Percentiles rank a stretch among this genome's conserved stretches.
These are phyloP conservation scores for Diaporthe sp. DNA, from an alignment of 2,329 filamentous ascomycete genomes.

Conservation along the genomic window DNA sequence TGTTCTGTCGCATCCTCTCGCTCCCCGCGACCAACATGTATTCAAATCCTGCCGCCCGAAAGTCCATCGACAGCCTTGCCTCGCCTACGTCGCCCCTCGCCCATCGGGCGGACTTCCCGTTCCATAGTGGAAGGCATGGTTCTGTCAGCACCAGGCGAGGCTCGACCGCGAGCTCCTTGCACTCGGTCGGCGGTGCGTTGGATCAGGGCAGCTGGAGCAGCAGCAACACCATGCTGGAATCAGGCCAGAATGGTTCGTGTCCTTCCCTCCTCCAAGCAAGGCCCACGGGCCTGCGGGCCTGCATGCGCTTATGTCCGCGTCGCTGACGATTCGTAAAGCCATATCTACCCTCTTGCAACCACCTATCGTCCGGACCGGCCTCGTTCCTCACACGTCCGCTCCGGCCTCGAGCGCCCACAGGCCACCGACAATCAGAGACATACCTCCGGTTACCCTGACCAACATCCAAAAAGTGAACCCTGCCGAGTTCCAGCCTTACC, in stretches of 20 bases:
- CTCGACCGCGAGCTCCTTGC: constrained; percentile 88
- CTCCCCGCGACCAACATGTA: constrained; percentile 62
- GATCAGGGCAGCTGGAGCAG: constrained; percentile 70
- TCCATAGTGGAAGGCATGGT: constrained; percentile 54
- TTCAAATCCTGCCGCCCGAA: constrained; percentile 66
- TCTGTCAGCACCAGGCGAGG: constrained; percentile 65
- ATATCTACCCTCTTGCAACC: constrained; percentile 95
- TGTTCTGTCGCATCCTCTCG: constrained; percentile 13
- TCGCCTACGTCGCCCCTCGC: constrained; percentile 60
- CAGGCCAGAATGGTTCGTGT: constrained; percentile 81
- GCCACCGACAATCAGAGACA: constrained; percentile 86
- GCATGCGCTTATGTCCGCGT: neutral
- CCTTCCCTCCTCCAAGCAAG: neutral
- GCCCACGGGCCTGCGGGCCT: neutral
- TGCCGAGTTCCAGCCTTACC: constrained; percentile 84
- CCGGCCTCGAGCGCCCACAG: constrained; percentile 79
- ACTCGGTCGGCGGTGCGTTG: constrained; percentile 85
- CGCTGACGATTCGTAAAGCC: constrained; percentile 58
- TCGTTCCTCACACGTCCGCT: constrained; percentile 81
- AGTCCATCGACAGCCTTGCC: constrained; percentile 73
- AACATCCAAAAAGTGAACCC: constrained; percentile 86
- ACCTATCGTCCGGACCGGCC: constrained; percentile 88
- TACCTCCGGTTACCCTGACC: constrained; percentile 90
- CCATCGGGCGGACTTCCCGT: constrained; percentile 66
- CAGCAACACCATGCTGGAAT: constrained; percentile 70